These are phyloP conservation scores for Trichoderma endophyticum DNA, from an alignment of 2,329 filamentous ascomycete species.

Conservation along the genomic window DNA sequence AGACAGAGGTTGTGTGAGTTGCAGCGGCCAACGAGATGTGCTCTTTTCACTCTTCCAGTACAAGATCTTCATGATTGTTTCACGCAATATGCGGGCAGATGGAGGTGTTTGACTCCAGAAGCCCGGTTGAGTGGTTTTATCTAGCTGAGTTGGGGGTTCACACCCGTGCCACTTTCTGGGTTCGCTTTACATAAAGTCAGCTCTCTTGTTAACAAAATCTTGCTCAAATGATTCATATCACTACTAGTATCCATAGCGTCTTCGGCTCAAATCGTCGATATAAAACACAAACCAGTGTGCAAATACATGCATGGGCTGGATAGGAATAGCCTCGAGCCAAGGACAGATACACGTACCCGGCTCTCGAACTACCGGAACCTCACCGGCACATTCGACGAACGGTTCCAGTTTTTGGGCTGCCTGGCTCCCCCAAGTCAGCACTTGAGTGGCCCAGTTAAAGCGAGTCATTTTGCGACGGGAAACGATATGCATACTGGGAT, in stretches of 20 bases:
- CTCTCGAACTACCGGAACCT: neutral
- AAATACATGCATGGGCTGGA: neutral
- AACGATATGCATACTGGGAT: slow-evolving; percentile 2
- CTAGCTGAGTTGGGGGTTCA: neutral
- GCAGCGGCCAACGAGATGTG: neutral
- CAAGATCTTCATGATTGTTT: slow-evolving; percentile 1
- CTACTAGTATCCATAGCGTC: neutral
- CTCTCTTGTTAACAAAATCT: neutral
- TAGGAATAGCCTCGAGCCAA: neutral
- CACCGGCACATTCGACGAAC: neutral
- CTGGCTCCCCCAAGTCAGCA: neutral
- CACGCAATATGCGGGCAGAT: neutral
- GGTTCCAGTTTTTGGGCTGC: neutral
- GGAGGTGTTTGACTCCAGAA: neutral
- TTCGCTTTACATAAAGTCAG: neutral
- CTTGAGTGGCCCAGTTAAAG: neutral
- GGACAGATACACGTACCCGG: neutral
- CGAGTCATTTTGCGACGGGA: slow-evolving; percentile 13
- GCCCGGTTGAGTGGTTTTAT: neutral
- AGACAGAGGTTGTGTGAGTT: neutral
- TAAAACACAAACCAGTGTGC: no score
- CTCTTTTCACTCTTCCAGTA: neutral
- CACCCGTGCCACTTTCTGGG: neutral
- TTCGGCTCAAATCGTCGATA: neutral
- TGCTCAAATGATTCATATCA: neutral